Conservation (phyloP, 108 stramenopile species). For the Conticribra weissflogii region DNA sequence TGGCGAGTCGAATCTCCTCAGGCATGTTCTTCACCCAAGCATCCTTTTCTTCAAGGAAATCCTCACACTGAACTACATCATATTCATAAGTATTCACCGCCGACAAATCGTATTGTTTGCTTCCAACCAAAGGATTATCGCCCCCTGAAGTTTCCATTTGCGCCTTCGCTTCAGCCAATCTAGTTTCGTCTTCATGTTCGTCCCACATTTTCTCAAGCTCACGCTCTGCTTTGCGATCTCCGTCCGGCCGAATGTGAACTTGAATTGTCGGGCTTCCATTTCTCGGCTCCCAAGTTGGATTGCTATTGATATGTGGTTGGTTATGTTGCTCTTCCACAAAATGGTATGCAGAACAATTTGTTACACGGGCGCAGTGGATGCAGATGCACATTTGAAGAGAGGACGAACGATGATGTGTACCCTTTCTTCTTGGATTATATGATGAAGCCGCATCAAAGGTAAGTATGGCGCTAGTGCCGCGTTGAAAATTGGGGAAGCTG, state of each 20-base stretch:
- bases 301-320: slow-evolving; percentile 85
- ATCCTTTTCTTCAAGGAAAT: slow-evolving; percentile 75
- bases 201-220: slow-evolving; percentile 51
- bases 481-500: too few relatives aligned
- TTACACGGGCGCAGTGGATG: slow-evolving; percentile 79
- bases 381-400: slow-evolving; percentile 72
- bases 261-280: slow-evolving; percentile 87
- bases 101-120: slow-evolving; percentile 66
- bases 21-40: slow-evolving; percentile 91
- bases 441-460: too few relatives aligned
- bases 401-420: not conserved
- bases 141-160: slow-evolving; percentile 8
- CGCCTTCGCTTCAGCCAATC: slow-evolving; percentile 38
- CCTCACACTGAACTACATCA: slow-evolving; percentile 84
- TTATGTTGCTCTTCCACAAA: slow-evolving; percentile 87
- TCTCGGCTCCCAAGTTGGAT: slow-evolving; percentile 79
- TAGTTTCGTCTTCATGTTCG: slow-evolving; percentile 57
- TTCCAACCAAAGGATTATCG: slow-evolving; percentile 40
- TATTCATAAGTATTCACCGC: slow-evolving; percentile 75
- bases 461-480: too few relatives aligned
- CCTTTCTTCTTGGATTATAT: too few relatives aligned
- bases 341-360: slow-evolving; percentile 82
- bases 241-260: slow-evolving; percentile 77
- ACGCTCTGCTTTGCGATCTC: slow-evolving; percentile 32
- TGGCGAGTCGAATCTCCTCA: slow-evolving; percentile 77